Base-by-base conservation (phyloP, 257 asterid genomes). In the Nicotiana sylvestris region DNA sequence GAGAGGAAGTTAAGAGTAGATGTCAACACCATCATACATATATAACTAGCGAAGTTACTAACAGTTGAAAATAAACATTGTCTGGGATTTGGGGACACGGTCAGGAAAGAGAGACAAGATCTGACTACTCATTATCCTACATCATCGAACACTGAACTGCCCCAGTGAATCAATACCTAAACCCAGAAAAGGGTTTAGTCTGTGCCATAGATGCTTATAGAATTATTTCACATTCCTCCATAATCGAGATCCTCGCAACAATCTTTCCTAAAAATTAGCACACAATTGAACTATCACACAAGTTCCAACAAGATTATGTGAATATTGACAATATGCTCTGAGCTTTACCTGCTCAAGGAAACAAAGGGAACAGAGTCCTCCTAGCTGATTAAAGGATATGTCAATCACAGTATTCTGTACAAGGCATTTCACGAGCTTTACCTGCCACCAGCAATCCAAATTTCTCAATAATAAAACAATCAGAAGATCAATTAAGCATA, bases 321-420 rank as follows among this genome's bases (percentile, higher is more conserved):
- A 60, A 60, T 60, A 27, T 58, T 58, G 27, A 58, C 29, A 58
- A 53, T 18, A 58, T 18, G 27, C 27, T 58, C 66, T 21, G 32
- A 60, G 33, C 4, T 49, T 77, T 87, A 91, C 97, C 96, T 93
- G 92, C 89, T 93, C 97, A 32, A 93, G 96, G 84, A 93, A 93
- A 87, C 97, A 91, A 29, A 93, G 87, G 39, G 94, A 88, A 85
- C 87, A 87, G 65, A 93, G 93, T 55, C 97, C 97, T 32, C 97
- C 96, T 61, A 93, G 83, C 87, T 93, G 97, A 84, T 91, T 93
- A 84, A 90, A 85, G 55, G 97, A 93, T 69, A 93, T 57, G 66
- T 93, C 97, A 9, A 93, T 93, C 60, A 91, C 93, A 81, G 89
- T 89, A 82, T 90, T 88, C 81, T 91, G 87, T 29, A 91, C 92